Evolutionary conservation across 2,329 filamentous ascomycete genomes (phyloP).

Genomic region (Fusarium buxicola): DNA sequence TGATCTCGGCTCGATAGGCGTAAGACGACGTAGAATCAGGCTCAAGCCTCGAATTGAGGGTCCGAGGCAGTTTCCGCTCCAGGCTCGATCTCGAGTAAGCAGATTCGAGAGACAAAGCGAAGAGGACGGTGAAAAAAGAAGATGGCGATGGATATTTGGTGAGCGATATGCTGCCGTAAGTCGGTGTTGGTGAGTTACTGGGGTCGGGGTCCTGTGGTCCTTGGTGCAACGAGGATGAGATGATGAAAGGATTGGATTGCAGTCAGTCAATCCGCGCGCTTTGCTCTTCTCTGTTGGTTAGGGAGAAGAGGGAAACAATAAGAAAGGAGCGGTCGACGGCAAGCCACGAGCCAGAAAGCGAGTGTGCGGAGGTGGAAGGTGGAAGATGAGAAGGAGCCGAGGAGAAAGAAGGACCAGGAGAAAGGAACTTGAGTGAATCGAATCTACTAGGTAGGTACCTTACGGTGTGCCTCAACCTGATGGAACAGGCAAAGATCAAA

Average conservation of each 20-base stretch:
- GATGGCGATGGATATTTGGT: constrained; percentile 36
- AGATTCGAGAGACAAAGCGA: background rate
- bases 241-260: constrained; percentile 34
- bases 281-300: constrained; percentile 19
- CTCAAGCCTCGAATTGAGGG: constrained; percentile 1
- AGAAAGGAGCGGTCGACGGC: constrained; percentile 27
- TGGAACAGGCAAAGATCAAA: too few species aligned
- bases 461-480: too few species aligned
- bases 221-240: constrained; percentile 29
- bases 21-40: background rate
- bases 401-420: constrained; percentile 23
- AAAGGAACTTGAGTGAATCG: constrained; percentile 14
- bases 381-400: constrained; percentile 19
- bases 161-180: constrained; percentile 42
- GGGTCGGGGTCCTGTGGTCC: constrained; percentile 27
- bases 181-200: constrained; percentile 31
- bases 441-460: background rate
- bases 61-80: background rate
- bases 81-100: too few species aligned
- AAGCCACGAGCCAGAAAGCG: constrained; percentile 26
- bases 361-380: constrained; percentile 22
- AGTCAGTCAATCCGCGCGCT: constrained; percentile 18
- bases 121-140: constrained; percentile 13
- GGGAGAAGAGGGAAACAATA: constrained; percentile 14
- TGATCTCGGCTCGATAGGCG: constrained; percentile 3